Evolutionary conservation across 1,284 basidiomycete genomes (phyloP), one percentile per base, ranked within the genome.

Genomic region (Malassezia dermatis): DNA sequence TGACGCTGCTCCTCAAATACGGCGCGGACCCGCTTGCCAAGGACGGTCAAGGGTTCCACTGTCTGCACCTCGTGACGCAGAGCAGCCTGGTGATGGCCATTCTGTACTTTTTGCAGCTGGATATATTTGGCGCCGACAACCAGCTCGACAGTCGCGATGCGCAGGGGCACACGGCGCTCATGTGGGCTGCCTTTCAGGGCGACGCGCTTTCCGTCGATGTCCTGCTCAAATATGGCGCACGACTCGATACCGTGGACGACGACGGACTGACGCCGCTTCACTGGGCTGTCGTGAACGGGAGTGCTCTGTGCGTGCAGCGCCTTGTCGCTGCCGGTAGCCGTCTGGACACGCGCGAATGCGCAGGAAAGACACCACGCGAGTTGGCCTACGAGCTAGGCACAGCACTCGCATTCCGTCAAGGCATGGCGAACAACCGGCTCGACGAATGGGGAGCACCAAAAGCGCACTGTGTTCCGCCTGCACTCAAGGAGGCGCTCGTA

Each of bases 121-220:
- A 93, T 64, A 87, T 89, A 1, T 62, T 69, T 42, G 48, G 55
- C 42, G 53, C 61, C 2, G 47, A 46, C 1, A 48, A 51, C 21
- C 59, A 59, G 0, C 46, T 73, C 8, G 68, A 73, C 34, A 53
- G 54, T 3, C 48, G 56, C 40, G 94, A 99, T 75, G 79, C 83
- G 1, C 87, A 90, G 35, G 93, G 93, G 0, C 94, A 98, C 71
- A 96, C 93, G 0, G 81, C 88, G 0, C 80, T 99, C 50, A 95
- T 96, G 88, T 98, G 94, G 94, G 94, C 94, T 2, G 89, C 90
- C 4, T 98, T 96, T 77, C 94, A 98, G 75, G 93, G 93, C 41
- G 94, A 99, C 69, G 90, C 89, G 1, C 82, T 98, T 21, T 90
- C 87, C 0, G 89, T 98, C 2, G 89, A 95, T 60, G 77, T 98